phyloP scores from a whole-genome alignment of 495 filamentous ascomycete genomes.

The Astrocystis sublimbata region DNA sequence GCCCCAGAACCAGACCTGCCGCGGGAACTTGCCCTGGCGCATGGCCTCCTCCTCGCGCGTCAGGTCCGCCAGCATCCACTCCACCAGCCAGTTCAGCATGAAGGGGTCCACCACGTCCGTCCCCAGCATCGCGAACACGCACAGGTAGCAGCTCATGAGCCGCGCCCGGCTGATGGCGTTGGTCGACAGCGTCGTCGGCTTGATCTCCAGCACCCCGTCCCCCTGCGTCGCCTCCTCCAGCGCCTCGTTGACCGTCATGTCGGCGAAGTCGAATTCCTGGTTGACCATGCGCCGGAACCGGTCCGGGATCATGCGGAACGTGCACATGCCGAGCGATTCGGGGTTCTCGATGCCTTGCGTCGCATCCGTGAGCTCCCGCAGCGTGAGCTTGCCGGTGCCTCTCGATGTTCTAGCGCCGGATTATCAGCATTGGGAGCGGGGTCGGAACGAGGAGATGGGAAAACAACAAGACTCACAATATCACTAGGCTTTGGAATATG shows the following conservation, averaged over 20 bases:
- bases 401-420: conserved; percentile 13
- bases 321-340: conserved; percentile 20
- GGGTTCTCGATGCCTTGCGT: conserved; percentile 20
- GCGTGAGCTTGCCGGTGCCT: conserved; percentile 17
- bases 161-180: conserved; percentile 17
- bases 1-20: conserved; percentile 23
- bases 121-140: conserved; percentile 18
- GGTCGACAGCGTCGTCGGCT: conserved; percentile 16
- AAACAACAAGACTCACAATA: conserved; percentile 20
- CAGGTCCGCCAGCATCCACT: conserved; percentile 20
- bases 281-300: conserved; percentile 18
- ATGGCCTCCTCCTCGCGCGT: conserved; percentile 20
- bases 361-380: conserved; percentile 14
- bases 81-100: conserved; percentile 22
- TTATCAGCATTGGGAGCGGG: not conserved
- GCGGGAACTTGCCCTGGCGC: conserved; percentile 19
- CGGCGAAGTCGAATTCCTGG: conserved; percentile 12
- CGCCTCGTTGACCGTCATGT: conserved; percentile 18
- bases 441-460: no score
- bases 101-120: conserved; percentile 19
- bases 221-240: conserved; percentile 14
- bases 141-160: conserved; percentile 21
- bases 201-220: conserved; percentile 1
- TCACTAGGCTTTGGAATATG: conserved; percentile 20
- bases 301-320: conserved; percentile 18